Evolutionary conservation across 164 flowering plant species (phyloP).

Genomic region (Magnolia officinalis): DNA sequence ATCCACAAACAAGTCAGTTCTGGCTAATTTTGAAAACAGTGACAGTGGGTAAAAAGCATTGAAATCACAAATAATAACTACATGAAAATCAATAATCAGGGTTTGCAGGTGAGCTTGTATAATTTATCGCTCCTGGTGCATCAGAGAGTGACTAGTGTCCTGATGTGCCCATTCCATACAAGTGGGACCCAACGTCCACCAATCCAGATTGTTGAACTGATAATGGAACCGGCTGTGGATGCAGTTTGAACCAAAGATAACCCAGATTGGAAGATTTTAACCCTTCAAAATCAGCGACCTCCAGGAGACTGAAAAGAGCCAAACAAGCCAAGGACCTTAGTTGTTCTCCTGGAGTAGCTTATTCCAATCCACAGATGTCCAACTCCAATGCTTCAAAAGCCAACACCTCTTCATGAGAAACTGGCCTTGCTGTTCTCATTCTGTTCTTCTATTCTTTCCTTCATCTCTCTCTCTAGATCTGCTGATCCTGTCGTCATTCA

Average conservation of each 20-base stretch:
- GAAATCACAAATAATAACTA: too few species aligned
- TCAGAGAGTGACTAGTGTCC: background rate
- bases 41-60: too few species aligned
- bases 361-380: background rate
- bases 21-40: too few species aligned
- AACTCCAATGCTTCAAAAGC: background rate
- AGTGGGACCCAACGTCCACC: background rate
- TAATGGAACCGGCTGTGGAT: background rate
- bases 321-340: background rate
- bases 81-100: too few species aligned
- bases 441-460: too few species aligned
- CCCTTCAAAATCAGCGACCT: too few species aligned
- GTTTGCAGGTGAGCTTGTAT: background rate
- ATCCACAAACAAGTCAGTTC: too few species aligned
- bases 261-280: too few species aligned
- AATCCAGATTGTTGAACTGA: background rate
- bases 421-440: background rate
- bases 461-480: too few species aligned
- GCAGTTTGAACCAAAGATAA: too few species aligned
- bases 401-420: background rate
- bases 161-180: background rate
- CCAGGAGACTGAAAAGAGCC: background rate
- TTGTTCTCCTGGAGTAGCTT: background rate
- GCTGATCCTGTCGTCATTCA: too few species aligned
- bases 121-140: background rate